phyloP scores from a whole-genome alignment of 1,139 yeast genomes.

The Lipomyces yarrowii region DNA sequence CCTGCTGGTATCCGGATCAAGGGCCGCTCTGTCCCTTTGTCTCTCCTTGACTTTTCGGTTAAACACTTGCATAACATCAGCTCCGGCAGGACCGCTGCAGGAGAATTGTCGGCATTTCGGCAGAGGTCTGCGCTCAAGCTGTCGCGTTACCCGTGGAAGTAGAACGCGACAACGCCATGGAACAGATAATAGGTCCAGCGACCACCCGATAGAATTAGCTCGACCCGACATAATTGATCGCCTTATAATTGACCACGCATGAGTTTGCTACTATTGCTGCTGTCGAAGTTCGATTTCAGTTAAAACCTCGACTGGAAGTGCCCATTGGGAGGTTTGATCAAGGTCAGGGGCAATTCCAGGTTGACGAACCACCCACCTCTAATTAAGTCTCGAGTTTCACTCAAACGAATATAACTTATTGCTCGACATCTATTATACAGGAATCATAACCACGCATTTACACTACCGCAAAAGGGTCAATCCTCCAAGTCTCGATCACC shows the following conservation, averaged over 20 bases:
- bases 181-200: background rate
- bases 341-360: background rate
- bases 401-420: too few species aligned
- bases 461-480: background rate
- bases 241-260: background rate
- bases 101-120: background rate
- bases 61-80: slow-evolving; percentile 51
- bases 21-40: slow-evolving; percentile 60
- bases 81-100: background rate
- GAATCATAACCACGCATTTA: background rate
- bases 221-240: background rate
- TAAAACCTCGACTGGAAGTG: background rate
- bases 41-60: slow-evolving; percentile 61
- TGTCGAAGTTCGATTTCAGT: background rate
- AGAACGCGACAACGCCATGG: background rate
- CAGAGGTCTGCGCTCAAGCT: background rate
- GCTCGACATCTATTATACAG: background rate
- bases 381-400: background rate
- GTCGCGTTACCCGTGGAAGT: background rate
- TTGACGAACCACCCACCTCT: too few species aligned
- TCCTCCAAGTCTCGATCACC: background rate
- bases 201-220: background rate
- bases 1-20: slow-evolving; percentile 51
- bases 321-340: background rate
- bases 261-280: background rate